These are phyloP conservation scores for Biscogniauxia sp. DNA, from an alignment of 2,329 filamentous ascomycete genomes.

Conservation along the genomic window DNA sequence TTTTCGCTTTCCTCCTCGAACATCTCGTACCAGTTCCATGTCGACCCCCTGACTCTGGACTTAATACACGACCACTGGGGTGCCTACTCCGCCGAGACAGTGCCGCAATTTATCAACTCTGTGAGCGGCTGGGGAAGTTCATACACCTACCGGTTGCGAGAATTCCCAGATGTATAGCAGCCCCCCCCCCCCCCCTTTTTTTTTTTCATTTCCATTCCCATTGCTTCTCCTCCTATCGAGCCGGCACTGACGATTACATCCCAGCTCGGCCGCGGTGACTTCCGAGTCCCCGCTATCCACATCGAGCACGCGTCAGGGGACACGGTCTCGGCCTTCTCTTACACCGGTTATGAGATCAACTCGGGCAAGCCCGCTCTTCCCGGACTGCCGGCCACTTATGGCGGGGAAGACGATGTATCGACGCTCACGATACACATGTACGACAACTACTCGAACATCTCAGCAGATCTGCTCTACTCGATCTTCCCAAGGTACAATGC, in stretches of 20 bases:
- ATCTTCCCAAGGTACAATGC: conserved; percentile 62
- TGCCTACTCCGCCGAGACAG: conserved; percentile 50
- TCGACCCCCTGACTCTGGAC: conserved; percentile 54
- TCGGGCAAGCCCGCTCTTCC: conserved; percentile 55
- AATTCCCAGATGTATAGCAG: conserved; percentile 57
- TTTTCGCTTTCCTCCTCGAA: conserved; percentile 28
- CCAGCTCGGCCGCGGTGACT: conserved; percentile 54
- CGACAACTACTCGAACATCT: conserved; percentile 57
- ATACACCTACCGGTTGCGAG: conserved; percentile 52
- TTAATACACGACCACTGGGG: conserved; percentile 62
- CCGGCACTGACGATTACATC: neutral
- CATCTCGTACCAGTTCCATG: conserved; percentile 63
- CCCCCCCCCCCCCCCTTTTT: no score
- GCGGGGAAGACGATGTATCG: conserved; percentile 52
- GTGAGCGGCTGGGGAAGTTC: conserved; percentile 54
- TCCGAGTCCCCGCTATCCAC: conserved; percentile 58
- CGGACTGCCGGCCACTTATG: conserved; percentile 60
- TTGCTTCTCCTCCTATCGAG: neutral
- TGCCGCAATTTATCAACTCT: conserved; percentile 43
- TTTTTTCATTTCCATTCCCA: neutral
- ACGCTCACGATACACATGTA: conserved; percentile 57
- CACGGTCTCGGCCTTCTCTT: conserved; percentile 57
- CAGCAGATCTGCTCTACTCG: conserved; percentile 60
- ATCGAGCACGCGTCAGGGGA: conserved; percentile 58
- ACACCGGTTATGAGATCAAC: conserved; percentile 54